phyloP scores from a whole-genome alignment of 2,329 filamentous ascomycete genomes.

The Cryphonectria naterciae region DNA sequence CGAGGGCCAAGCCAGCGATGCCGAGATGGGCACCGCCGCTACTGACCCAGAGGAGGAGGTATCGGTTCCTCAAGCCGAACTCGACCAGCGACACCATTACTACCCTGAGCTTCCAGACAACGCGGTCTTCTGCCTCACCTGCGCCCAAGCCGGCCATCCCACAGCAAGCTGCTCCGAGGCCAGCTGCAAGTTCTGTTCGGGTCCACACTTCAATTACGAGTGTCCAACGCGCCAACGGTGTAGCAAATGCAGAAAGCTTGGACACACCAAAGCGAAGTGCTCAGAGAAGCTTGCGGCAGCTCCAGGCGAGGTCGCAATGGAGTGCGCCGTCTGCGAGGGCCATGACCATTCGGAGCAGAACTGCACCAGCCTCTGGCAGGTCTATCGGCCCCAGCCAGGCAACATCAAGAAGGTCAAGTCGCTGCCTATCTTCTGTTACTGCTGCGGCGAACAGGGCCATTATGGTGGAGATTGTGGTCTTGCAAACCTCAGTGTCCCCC shows the following conservation, averaged over 20 bases:
- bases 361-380: constrained; percentile 66
- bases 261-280: constrained; percentile 59
- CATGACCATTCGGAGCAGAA: constrained; percentile 60
- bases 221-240: constrained; percentile 59
- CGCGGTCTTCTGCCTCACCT: constrained; percentile 54
- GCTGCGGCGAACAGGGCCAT: constrained; percentile 58
- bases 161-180: constrained; percentile 49
- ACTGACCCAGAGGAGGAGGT: background rate
- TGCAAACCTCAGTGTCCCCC: constrained; percentile 21
- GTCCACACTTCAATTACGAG: constrained; percentile 51
- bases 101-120: constrained; percentile 54
- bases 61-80: constrained; percentile 36
- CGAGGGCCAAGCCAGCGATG: background rate
- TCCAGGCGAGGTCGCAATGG: constrained; percentile 45
- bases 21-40: background rate
- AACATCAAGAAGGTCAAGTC: constrained; percentile 52
- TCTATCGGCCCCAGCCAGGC: constrained; percentile 48
- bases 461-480: constrained; percentile 60
- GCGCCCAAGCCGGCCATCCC: constrained; percentile 53
- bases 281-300: constrained; percentile 57
- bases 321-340: constrained; percentile 65
- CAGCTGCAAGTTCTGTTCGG: constrained; percentile 54
- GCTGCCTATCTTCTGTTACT: constrained; percentile 59
- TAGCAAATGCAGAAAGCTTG: constrained; percentile 64
- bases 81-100: constrained; percentile 49